These are phyloP conservation scores for Talaromyces adpressus DNA, from an alignment of 495 filamentous ascomycete species.

Conservation along the genomic window DNA sequence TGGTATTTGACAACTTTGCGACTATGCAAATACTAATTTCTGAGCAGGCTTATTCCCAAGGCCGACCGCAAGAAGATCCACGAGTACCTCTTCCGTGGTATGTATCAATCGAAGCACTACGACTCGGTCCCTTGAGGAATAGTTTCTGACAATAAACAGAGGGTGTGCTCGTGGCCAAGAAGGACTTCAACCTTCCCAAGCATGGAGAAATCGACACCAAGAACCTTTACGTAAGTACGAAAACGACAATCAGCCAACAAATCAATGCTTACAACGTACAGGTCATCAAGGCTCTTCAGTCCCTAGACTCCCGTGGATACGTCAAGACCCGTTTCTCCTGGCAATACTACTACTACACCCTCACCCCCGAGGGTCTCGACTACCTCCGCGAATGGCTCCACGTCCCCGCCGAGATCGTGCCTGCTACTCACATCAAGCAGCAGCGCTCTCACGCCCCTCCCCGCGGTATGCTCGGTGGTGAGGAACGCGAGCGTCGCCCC, in stretches of 20 bases:
- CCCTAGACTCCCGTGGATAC: constrained; percentile 92
- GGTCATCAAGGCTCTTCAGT: constrained; percentile 98
- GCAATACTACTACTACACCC: constrained; percentile 99
- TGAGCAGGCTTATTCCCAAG: constrained; percentile 91
- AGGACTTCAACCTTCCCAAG: constrained; percentile 93
- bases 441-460: constrained; percentile 97
- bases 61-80: constrained; percentile 99
- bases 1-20: not conserved
- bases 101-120: constrained; percentile 20
- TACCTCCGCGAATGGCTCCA: constrained; percentile 99
- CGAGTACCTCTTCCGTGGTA: constrained; percentile 98
- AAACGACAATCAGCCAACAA: not conserved
- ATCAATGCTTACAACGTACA: constrained; percentile 16
- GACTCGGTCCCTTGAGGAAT: not conserved
- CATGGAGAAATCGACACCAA: constrained; percentile 94
- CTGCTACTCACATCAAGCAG: constrained; percentile 99
- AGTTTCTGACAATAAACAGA: constrained; percentile 39
- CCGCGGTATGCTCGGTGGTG: constrained; percentile 95
- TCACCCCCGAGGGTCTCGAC: constrained; percentile 98
- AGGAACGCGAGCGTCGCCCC: constrained; percentile 72
- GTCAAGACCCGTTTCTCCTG: constrained; percentile 99
- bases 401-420: constrained; percentile 98
- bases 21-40: not conserved
- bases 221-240: constrained; percentile 72
- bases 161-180: constrained; percentile 98